These are phyloP conservation scores for Penicillium psychrosexuale DNA, from an alignment of 2,329 filamentous ascomycete species.

Conservation along the genomic window DNA sequence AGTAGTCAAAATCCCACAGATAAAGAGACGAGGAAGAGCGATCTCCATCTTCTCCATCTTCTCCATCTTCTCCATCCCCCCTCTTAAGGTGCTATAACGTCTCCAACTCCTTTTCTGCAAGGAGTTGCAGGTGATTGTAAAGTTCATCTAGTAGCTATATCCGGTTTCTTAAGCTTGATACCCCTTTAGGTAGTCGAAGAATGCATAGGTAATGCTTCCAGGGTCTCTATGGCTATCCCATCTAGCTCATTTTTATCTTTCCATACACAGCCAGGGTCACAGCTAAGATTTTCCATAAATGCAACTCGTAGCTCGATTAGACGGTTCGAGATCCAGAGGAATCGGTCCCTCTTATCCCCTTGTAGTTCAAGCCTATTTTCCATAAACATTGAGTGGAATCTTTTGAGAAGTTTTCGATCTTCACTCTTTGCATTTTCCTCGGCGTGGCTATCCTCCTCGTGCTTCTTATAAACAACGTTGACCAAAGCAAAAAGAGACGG, in stretches of 20 bases:
- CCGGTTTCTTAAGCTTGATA: not conserved
- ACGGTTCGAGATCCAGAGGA: not conserved
- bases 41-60: not conserved
- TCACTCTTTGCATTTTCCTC: not conserved
- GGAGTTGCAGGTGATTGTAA: not conserved
- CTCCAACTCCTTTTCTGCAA: not conserved
- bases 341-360: not conserved
- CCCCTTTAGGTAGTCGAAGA: not conserved
- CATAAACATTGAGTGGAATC: not conserved
- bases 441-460: not conserved
- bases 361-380: not conserved
- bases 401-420: not conserved
- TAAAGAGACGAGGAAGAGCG: not conserved
- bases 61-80: too few species aligned
- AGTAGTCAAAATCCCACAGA: not conserved
- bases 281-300: not conserved
- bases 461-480: not conserved
- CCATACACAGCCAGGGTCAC: not conserved
- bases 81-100: not conserved
- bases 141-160: not conserved
- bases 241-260: not conserved
- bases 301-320: not conserved
- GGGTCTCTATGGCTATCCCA: not conserved
- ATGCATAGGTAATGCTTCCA: not conserved
- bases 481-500: not conserved